phyloP scores from a whole-genome alignment of 495 filamentous ascomycete species.

The Xylaria nigripes region DNA sequence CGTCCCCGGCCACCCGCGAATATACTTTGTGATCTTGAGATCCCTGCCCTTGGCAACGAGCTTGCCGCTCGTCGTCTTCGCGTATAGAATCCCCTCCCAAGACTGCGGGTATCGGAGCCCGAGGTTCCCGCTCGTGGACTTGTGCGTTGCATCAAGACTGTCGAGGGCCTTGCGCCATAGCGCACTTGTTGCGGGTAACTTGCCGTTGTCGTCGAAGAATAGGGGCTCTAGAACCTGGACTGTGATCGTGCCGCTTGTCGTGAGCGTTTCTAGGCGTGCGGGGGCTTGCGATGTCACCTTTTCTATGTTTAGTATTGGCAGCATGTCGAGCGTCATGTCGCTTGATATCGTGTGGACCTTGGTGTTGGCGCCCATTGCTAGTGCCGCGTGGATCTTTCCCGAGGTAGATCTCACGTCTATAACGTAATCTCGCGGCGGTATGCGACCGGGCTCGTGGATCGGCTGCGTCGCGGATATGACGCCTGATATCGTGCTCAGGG shows the following conservation, averaged over 20 bases:
- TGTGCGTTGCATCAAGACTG: constrained; percentile 24
- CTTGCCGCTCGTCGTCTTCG: constrained; percentile 22
- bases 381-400: constrained; percentile 22
- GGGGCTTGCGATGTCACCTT: neutral
- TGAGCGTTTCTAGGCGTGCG: constrained; percentile 21
- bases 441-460: constrained; percentile 14
- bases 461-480: constrained; percentile 30
- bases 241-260: constrained; percentile 26
- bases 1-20: constrained; percentile 25
- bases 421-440: constrained; percentile 37
- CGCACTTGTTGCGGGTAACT: neutral
- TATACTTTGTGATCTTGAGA: constrained; percentile 24
- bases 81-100: constrained; percentile 34
- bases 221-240: constrained; percentile 30
- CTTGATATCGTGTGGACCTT: constrained; percentile 24
- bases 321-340: constrained; percentile 20
- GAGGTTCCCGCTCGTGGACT: constrained; percentile 28
- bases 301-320: constrained; percentile 28
- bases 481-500: constrained; percentile 29
- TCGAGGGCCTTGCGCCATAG: constrained; percentile 10
- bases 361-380: constrained; percentile 24
- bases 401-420: constrained; percentile 31
- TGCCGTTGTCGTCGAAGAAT: constrained; percentile 18
- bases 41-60: constrained; percentile 26
- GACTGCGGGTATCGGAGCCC: constrained; percentile 26